A percentile compares a stretch with the other conserved stretches of the same genome.
These are phyloP conservation scores for Iris macrosiphon DNA, from an alignment of 106 monocot genomes.

Conservation along the genomic window DNA sequence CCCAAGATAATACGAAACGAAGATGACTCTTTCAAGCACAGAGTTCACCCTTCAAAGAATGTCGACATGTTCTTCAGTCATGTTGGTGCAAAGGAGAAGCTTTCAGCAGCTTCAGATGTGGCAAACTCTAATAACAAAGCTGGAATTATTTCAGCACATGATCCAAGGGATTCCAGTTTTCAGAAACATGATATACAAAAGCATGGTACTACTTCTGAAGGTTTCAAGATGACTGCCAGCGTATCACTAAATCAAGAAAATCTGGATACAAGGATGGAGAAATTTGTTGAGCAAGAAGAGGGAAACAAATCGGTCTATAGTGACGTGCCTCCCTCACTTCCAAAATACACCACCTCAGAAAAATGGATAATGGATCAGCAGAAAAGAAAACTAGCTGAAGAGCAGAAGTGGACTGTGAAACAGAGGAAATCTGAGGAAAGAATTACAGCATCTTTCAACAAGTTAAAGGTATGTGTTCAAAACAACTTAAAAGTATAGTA, in stretches of 20 bases:
- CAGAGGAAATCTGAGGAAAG: conserved; percentile 67
- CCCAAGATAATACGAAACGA: conserved; percentile 18
- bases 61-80: conserved; percentile 16
- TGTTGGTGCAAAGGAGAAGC: conserved; percentile 19
- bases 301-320: conserved; percentile 26
- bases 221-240: conserved; percentile 22
- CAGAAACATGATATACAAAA: conserved; percentile 34
- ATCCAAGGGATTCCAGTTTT: conserved; percentile 25
- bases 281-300: conserved; percentile 49
- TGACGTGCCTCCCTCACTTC: conserved; percentile 46
- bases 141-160: conserved; percentile 26
- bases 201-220: conserved; percentile 34
- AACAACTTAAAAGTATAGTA: too few relatives aligned
- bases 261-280: conserved; percentile 20
- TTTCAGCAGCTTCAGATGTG: conserved; percentile 17
- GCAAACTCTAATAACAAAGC: conserved; percentile 6
- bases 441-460: conserved; percentile 58
- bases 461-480: conserved; percentile 59
- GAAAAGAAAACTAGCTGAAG: conserved; percentile 54
- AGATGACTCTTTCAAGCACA: conserved; percentile 19
- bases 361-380: conserved; percentile 77
- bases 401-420: conserved; percentile 55
- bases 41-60: conserved; percentile 22
- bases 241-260: conserved; percentile 21
- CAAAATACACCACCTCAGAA: conserved; percentile 75